These are phyloP conservation scores for Neofusicoccum kwambonambiense DNA, from an alignment of 2,329 filamentous ascomycete species.

Conservation along the genomic window DNA sequence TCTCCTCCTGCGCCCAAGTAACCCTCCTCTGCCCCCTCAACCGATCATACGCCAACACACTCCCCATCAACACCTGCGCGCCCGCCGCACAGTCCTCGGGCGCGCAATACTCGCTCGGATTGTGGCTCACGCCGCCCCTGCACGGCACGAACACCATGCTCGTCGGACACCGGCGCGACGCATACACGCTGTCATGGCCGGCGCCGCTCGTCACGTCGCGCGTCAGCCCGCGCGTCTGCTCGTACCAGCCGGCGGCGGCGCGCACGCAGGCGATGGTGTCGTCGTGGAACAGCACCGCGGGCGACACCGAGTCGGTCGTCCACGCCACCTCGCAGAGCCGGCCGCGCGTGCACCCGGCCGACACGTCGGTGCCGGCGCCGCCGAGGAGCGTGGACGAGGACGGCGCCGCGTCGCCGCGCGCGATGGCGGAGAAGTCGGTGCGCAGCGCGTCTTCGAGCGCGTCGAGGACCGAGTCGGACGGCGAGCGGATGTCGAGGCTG, in stretches of 20 bases:
- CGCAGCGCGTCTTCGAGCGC: conserved; percentile 58
- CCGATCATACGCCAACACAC: conserved; percentile 46
- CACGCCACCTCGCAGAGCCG: conserved; percentile 58
- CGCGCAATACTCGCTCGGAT: conserved; percentile 37
- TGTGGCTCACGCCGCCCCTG: conserved; percentile 39
- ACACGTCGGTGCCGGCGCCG: conserved; percentile 52
- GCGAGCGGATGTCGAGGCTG: conserved; percentile 65
- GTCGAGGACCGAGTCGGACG: conserved; percentile 55
- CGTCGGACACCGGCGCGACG: conserved; percentile 45
- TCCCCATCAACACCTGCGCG: conserved; percentile 38
- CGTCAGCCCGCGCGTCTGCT: conserved; percentile 59
- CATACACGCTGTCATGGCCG: conserved; percentile 58
- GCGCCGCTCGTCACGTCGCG: conserved; percentile 62
- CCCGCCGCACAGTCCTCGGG: conserved; percentile 39
- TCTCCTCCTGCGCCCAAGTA: conserved; percentile 20
- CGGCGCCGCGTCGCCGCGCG: conserved; percentile 25
- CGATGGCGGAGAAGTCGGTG: conserved; percentile 60
- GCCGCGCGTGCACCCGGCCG: conserved; percentile 45
- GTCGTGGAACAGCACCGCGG: conserved; percentile 63
- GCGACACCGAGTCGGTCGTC: conserved; percentile 60
- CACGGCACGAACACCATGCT: conserved; percentile 42
- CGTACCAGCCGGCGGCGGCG: conserved; percentile 51
- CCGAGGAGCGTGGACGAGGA: background rate
- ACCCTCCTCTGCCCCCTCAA: conserved; percentile 38
- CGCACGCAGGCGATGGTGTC: conserved; percentile 67